Evolutionary conservation across 2,329 filamentous ascomycete genomes (phyloP).

Genomic region (Diaporthe capsici): DNA sequence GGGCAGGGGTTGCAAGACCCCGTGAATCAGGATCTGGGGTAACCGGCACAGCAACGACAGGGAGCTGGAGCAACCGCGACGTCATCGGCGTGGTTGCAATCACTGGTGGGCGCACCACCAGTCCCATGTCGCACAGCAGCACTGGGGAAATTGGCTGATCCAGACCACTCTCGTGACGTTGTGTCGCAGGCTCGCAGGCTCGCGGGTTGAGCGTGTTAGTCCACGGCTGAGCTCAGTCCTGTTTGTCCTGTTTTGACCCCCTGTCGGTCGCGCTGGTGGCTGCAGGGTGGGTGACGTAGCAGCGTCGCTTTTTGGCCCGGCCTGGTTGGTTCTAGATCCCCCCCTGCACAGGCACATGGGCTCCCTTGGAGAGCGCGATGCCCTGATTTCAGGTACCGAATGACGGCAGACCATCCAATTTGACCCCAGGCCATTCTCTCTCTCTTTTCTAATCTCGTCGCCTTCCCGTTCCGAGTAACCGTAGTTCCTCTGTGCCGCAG

Average conservation of each 20-base stretch:
- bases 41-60: slow-evolving; percentile 7
- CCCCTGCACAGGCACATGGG: slow-evolving; percentile 12
- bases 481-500: neutral
- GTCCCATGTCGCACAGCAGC: neutral
- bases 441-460: neutral
- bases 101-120: neutral
- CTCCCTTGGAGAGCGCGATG: neutral
- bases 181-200: slow-evolving; percentile 19
- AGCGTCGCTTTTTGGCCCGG: slow-evolving; percentile 1
- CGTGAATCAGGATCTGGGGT: slow-evolving; percentile 27
- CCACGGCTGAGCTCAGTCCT: slow-evolving; percentile 21
- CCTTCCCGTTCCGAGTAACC: neutral
- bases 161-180: slow-evolving; percentile 35
- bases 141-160: slow-evolving; percentile 19
- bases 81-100: slow-evolving; percentile 1
- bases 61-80: slow-evolving; percentile 6
- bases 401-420: slow-evolving; percentile 28
- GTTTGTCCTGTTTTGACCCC: slow-evolving; percentile 37
- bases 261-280: slow-evolving; percentile 18
- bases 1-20: neutral
- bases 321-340: slow-evolving; percentile 22
- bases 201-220: slow-evolving; percentile 15
- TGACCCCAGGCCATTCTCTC: neutral
- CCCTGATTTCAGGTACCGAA: slow-evolving; percentile 37
- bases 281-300: slow-evolving; percentile 36